Conservation (phyloP, 192 early-diverging fungal genomes). For the Linnemannia elongata region DNA sequence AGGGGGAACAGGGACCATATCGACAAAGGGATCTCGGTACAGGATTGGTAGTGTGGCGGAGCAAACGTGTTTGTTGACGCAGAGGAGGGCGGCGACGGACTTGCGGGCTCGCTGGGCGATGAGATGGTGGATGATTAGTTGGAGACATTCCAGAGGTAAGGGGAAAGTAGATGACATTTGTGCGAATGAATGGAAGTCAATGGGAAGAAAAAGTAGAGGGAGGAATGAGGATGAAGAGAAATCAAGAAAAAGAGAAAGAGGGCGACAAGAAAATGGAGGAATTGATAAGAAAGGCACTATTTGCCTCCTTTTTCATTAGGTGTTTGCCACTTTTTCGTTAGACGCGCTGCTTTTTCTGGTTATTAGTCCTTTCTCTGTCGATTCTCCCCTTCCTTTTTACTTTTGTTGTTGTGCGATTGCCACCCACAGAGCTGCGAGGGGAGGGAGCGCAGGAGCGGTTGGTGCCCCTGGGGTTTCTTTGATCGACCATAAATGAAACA, state of each 20-base stretch:
- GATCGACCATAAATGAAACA: no score
- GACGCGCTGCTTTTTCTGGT: no score
- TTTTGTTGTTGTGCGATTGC: no score
- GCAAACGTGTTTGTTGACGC: neutral
- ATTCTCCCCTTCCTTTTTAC: no score
- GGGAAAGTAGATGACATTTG: neutral
- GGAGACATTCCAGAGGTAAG: neutral
- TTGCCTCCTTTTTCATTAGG: no score
- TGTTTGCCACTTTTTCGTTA: no score
- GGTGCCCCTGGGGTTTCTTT: no score
- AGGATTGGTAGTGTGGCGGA: neutral
- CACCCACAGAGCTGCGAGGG: no score
- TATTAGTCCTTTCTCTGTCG: no score
- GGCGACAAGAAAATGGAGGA: neutral
- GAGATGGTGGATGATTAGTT: neutral
- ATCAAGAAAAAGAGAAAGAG: neutral
- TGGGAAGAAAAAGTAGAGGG: no score
- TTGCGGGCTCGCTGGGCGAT: neutral
- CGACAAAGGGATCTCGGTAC: neutral
- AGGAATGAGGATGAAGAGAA: neutral
- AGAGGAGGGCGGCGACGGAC: neutral
- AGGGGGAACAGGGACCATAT: neutral
- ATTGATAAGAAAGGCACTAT: no score
- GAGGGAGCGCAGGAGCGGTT: no score
- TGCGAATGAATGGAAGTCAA: neutral